Conservation (phyloP, 2,329 filamentous ascomycete species). For the Trichoderma pleuroti region DNA sequence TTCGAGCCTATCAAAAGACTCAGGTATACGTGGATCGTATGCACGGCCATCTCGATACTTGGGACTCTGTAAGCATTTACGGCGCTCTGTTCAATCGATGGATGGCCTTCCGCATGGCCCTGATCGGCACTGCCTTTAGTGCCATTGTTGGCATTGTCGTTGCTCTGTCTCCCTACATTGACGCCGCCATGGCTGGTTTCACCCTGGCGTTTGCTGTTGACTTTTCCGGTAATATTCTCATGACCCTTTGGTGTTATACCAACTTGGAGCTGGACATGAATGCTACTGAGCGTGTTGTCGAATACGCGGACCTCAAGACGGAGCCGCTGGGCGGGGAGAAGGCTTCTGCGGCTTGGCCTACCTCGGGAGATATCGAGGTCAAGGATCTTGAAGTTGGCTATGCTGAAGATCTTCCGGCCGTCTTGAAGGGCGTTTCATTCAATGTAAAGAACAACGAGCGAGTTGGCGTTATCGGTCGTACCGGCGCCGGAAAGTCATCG, state of each 20-base stretch:
- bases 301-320: slow-evolving; percentile 67
- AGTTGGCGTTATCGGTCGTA: slow-evolving; percentile 73
- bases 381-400: slow-evolving; percentile 69
- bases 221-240: slow-evolving; percentile 62
- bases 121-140: slow-evolving; percentile 67
- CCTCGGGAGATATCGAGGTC: slow-evolving; percentile 69
- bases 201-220: slow-evolving; percentile 70
- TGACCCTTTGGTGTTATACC: slow-evolving; percentile 64
- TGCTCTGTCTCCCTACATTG: slow-evolving; percentile 57
- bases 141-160: slow-evolving; percentile 63
- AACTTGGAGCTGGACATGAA: slow-evolving; percentile 77
- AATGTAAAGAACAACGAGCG: slow-evolving; percentile 63
- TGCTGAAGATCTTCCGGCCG: slow-evolving; percentile 65
- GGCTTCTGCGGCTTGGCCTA: slow-evolving; percentile 71
- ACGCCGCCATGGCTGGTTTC: slow-evolving; percentile 70
- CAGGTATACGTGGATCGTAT: slow-evolving; percentile 66
- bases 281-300: slow-evolving; percentile 69
- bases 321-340: slow-evolving; percentile 60
- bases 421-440: slow-evolving; percentile 68
- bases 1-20: slow-evolving; percentile 69
- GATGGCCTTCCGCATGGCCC: slow-evolving; percentile 69
- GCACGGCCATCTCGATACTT: slow-evolving; percentile 65
- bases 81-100: slow-evolving; percentile 72
- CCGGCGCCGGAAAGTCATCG: slow-evolving; percentile 74
- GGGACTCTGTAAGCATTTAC: slow-evolving; percentile 63